Conservation (phyloP, 495 filamentous ascomycete species). For the Neurospora sp. region DNA sequence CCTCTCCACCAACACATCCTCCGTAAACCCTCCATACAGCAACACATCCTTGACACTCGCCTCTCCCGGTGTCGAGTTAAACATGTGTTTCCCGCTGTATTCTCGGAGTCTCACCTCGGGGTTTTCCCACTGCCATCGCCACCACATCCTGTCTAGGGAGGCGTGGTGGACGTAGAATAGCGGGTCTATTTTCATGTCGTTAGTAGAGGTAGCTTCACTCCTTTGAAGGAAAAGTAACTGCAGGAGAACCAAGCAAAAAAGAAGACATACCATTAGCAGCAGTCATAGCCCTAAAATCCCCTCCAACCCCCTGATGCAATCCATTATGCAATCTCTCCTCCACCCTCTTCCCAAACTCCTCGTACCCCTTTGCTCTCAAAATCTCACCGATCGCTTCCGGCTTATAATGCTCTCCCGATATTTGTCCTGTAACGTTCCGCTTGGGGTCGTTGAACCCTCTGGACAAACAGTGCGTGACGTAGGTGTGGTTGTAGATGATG, state of each 20-base stretch:
- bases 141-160: constrained; percentile 2
- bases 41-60: neutral
- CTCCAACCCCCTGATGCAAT: neutral
- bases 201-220: too few species aligned
- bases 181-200: neutral
- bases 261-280: neutral
- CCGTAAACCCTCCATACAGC: constrained; percentile 1
- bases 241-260: too few species aligned
- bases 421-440: neutral
- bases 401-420: neutral
- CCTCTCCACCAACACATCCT: neutral
- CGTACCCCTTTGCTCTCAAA: neutral
- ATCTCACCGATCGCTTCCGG: neutral
- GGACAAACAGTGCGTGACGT: constrained; percentile 1
- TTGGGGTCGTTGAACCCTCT: neutral
- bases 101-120: neutral
- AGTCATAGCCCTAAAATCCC: constrained; percentile 3
- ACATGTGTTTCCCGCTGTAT: constrained; percentile 2
- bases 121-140: neutral
- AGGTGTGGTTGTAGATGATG: constrained; percentile 4
- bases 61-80: neutral
- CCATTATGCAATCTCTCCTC: neutral
- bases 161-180: constrained; percentile 5
- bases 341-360: neutral
- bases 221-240: too few species aligned